A percentile compares a stretch with the other conserved stretches of the same genome.
Conservation (phyloP, 768 basidiomycete species). For the Amanita molliuscula region DNA sequence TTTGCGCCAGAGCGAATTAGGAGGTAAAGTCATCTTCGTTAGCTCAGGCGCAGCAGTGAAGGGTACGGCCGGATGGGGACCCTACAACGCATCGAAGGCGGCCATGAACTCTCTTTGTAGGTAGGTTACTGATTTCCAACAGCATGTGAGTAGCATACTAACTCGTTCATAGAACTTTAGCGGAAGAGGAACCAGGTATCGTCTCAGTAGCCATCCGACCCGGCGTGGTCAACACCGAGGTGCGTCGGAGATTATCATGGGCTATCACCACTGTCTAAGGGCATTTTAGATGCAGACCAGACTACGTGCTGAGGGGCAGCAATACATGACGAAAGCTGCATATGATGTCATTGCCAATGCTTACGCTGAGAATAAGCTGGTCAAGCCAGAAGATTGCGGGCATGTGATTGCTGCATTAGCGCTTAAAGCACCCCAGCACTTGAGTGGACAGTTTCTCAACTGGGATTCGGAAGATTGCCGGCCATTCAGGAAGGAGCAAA, state of each 20-base stretch:
- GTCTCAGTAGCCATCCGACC: slow-evolving; percentile 73
- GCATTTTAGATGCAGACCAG: slow-evolving; percentile 55
- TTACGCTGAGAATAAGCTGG: slow-evolving; percentile 56
- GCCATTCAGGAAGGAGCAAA: slow-evolving; percentile 31
- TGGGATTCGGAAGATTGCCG: slow-evolving; percentile 71
- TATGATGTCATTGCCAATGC: slow-evolving; percentile 48
- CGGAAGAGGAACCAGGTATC: slow-evolving; percentile 72
- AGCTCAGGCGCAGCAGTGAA: slow-evolving; percentile 80
- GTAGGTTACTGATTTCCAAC: slow-evolving; percentile 22
- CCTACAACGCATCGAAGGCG: slow-evolving; percentile 79
- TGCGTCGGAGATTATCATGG: slow-evolving; percentile 22
- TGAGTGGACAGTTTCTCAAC: slow-evolving; percentile 71
- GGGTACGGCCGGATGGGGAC: slow-evolving; percentile 61
- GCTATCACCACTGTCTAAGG: background rate
- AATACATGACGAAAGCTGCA: slow-evolving; percentile 44
- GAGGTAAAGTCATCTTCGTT: slow-evolving; percentile 69
- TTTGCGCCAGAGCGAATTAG: slow-evolving; percentile 45
- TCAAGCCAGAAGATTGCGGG: slow-evolving; percentile 65
- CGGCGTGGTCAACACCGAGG: slow-evolving; percentile 78
- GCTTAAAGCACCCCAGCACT: slow-evolving; percentile 45
- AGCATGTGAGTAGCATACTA: background rate
- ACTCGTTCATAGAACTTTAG: slow-evolving; percentile 51
- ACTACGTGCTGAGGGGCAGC: slow-evolving; percentile 40
- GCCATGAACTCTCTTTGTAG: slow-evolving; percentile 82
- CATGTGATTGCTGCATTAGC: slow-evolving; percentile 72